phyloP scores from a whole-genome alignment of 1,284 basidiomycete species.

The Afroboletus lepidellus region DNA sequence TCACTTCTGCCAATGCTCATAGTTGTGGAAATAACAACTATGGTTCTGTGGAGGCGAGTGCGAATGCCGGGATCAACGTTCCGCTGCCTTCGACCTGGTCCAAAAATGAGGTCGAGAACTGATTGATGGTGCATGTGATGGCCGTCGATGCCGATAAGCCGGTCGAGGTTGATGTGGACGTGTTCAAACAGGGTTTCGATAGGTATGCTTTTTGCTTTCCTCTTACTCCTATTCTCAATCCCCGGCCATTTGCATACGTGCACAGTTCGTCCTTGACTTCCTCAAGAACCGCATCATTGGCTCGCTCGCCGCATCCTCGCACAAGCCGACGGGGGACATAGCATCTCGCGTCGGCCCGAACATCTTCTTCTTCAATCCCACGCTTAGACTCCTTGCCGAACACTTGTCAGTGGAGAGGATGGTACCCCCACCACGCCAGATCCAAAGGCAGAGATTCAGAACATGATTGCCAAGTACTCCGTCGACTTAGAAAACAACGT shows the following conservation, averaged over 20 bases:
- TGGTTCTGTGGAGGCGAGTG: constrained; percentile 16
- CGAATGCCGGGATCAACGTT: constrained; percentile 13
- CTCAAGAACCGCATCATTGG: neutral
- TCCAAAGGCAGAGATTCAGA: neutral
- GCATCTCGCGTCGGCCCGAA: constrained; percentile 22
- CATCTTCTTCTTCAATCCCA: constrained; percentile 31
- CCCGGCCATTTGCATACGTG: no score
- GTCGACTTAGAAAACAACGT: neutral
- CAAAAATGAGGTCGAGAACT: constrained; percentile 20
- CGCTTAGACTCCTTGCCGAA: constrained; percentile 19
- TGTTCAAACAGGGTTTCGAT: constrained; percentile 33
- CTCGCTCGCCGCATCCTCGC: neutral
- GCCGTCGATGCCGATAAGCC: constrained; percentile 20
- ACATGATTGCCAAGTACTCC: neutral
- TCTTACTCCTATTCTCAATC: no score
- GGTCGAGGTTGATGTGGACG: constrained; percentile 14
- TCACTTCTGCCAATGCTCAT: neutral
- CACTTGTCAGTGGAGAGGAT: neutral
- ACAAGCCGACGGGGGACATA: constrained; percentile 6
- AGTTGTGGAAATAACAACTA: constrained; percentile 3
- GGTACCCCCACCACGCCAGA: neutral
- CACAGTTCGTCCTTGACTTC: constrained; percentile 15
- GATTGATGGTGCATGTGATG: constrained; percentile 28
- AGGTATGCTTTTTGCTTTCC: constrained; percentile 19
- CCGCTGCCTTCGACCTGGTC: constrained; percentile 21